These are phyloP conservation scores for Macrocybe gigantea DNA, from an alignment of 768 basidiomycete genomes.

Conservation along the genomic window DNA sequence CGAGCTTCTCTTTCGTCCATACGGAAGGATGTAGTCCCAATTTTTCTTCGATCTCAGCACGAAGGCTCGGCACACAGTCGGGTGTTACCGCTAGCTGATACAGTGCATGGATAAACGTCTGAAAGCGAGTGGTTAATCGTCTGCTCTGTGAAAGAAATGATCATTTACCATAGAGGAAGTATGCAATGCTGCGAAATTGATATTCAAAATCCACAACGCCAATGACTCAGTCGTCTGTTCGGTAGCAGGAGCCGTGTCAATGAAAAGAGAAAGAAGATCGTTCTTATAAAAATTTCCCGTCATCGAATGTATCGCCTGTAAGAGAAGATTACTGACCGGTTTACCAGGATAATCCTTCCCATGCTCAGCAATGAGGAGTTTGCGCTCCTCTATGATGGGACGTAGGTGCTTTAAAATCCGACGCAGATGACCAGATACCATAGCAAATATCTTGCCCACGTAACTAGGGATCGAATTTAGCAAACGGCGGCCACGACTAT, in stretches of 20 bases:
- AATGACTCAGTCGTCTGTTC: slow-evolving; percentile 5
- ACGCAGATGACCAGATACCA: background rate
- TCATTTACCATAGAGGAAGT: slow-evolving; percentile 21
- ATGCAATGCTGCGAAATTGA: slow-evolving; percentile 35
- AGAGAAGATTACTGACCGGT: background rate
- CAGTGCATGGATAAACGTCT: slow-evolving; percentile 30
- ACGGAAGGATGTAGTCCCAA: slow-evolving; percentile 21
- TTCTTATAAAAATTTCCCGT: too few relatives aligned
- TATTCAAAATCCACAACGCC: slow-evolving; percentile 21
- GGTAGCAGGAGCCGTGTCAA: too few relatives aligned
- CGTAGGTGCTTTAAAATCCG: slow-evolving; percentile 16
- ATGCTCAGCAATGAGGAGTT: slow-evolving; percentile 10
- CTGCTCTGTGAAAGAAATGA: background rate
- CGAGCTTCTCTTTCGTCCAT: slow-evolving; percentile 28
- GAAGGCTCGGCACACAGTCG: slow-evolving; percentile 22
- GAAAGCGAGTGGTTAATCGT: background rate
- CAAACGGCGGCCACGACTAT: background rate
- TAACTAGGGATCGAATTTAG: slow-evolving; percentile 5
- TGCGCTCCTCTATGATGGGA: slow-evolving; percentile 16
- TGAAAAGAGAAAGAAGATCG: too few relatives aligned
- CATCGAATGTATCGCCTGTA: too few relatives aligned
- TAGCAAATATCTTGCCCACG: slow-evolving; percentile 6
- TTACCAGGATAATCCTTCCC: slow-evolving; percentile 11
- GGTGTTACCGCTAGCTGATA: slow-evolving; percentile 25
- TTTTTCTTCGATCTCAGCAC: slow-evolving; percentile 32